These are phyloP conservation scores for Arthrobotrys entomopaga DNA, from an alignment of 2,329 filamentous ascomycete genomes.

Conservation along the genomic window DNA sequence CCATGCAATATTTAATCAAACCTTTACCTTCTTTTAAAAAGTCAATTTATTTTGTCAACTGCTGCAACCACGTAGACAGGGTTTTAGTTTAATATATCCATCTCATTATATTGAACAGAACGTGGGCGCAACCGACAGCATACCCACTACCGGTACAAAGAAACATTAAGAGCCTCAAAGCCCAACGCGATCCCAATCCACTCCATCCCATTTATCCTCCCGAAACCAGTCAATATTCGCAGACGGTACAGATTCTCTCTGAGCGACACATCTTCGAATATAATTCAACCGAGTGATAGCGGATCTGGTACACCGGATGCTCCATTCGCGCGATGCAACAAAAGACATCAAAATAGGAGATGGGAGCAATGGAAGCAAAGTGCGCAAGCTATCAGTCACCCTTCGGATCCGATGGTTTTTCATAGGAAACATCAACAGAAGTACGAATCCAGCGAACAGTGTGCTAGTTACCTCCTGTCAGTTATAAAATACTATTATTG, in stretches of 20 bases:
- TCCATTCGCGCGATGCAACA: constrained; percentile 1
- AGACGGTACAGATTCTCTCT: not conserved
- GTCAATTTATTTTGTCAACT: too few relatives aligned
- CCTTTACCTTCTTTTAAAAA: too few relatives aligned
- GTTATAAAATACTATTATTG: not conserved
- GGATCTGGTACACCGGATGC: not conserved
- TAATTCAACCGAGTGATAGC: not conserved
- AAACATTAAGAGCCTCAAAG: too few relatives aligned
- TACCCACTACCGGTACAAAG: constrained; percentile 71
- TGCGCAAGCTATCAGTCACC: too few relatives aligned
- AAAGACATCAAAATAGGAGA: not conserved
- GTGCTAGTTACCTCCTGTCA: not conserved
- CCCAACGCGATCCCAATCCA: constrained; percentile 9
- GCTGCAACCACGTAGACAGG: too few relatives aligned
- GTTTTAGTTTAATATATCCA: too few relatives aligned
- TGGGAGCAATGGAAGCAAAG: not conserved
- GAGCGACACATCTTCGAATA: constrained; percentile 1
- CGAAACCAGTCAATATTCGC: not conserved
- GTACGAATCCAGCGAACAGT: not conserved
- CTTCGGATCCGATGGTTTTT: not conserved
- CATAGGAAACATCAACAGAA: not conserved
- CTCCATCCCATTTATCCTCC: not conserved
- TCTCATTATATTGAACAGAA: too few relatives aligned
- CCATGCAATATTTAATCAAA: too few relatives aligned
- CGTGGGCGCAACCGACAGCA: too few relatives aligned